Conservation (phyloP, 164 flowering plant species). For the Litsea cubeba region DNA sequence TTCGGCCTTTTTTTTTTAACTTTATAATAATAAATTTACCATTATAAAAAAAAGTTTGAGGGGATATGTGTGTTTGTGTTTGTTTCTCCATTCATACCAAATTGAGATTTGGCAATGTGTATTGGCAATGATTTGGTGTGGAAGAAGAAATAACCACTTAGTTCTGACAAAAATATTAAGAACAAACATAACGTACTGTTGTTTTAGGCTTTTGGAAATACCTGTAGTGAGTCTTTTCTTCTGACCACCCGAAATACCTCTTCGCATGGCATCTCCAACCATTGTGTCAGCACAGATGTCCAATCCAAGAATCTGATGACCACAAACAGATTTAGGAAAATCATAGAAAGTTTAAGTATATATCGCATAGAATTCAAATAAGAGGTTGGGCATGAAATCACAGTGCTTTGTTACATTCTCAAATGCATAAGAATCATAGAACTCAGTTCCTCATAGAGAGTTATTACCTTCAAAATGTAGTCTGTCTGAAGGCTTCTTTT, state of each 20-base stretch:
- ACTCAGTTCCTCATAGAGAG: conserved; percentile 1
- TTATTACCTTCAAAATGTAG: conserved; percentile 57
- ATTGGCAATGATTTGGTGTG: neutral
- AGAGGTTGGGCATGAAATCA: too few relatives aligned
- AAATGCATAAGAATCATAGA: neutral
- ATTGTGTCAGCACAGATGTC: conserved; percentile 63
- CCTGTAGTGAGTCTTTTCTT: conserved; percentile 74
- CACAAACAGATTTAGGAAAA: neutral
- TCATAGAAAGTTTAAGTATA: neutral
- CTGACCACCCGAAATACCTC: conserved; percentile 81
- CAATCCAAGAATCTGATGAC: conserved; percentile 58
- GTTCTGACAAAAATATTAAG: neutral
- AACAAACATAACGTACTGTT: neutral
- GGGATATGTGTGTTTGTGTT: neutral
- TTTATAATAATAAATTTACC: too few relatives aligned
- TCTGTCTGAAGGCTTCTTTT: conserved; percentile 57
- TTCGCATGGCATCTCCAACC: conserved; percentile 67
- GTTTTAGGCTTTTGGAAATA: conserved; percentile 9
- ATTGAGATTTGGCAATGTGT: neutral
- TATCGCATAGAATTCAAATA: neutral
- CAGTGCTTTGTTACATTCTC: neutral
- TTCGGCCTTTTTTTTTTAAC: too few relatives aligned
- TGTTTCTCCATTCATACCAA: neutral
- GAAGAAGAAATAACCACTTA: neutral
- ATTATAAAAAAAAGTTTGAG: too few relatives aligned